Evolutionary conservation across 495 filamentous ascomycete genomes (phyloP).

Genomic region (Pyronema omphalodes): DNA sequence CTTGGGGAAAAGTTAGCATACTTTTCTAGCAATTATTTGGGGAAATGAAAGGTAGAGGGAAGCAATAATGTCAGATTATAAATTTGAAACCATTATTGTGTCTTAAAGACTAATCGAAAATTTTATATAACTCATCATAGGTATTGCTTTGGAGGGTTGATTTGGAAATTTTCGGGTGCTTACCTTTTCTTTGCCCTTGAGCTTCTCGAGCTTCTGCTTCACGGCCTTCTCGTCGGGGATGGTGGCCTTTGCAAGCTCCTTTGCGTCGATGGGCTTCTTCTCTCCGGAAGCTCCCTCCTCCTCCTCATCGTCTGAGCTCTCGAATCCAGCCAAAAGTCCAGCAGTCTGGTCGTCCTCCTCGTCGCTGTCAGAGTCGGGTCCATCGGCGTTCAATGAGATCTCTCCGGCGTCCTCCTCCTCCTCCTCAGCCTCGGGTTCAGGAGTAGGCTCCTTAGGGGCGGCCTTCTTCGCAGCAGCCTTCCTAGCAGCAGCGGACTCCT

Average conservation of each 20-base stretch:
- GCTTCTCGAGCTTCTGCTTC: constrained; percentile 26
- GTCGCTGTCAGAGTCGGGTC: constrained; percentile 28
- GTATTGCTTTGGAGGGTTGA: background rate
- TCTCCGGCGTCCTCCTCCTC: constrained; percentile 20
- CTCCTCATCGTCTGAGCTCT: constrained; percentile 49
- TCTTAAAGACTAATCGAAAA: constrained; percentile 18
- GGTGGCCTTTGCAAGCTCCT: constrained; percentile 46
- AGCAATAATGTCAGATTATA: constrained; percentile 3
- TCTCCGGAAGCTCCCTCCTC: constrained; percentile 36
- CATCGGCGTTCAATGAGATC: constrained; percentile 12
- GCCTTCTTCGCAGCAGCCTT: constrained; percentile 8
- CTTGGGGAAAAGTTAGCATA: constrained; percentile 3
- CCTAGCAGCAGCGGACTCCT: background rate
- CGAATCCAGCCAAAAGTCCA: constrained; percentile 57
- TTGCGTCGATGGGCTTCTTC: constrained; percentile 34
- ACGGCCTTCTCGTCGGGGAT: constrained; percentile 41
- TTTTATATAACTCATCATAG: constrained; percentile 13
- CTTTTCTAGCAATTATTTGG: background rate
- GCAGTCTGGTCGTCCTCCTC: constrained; percentile 48
- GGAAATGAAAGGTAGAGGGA: background rate
- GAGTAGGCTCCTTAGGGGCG: background rate
- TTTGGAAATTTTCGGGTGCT: background rate
- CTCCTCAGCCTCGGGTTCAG: constrained; percentile 4
- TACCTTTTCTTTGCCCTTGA: constrained; percentile 14
- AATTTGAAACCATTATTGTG: constrained; percentile 16